phyloP scores from a whole-genome alignment of 2,329 filamentous ascomycete genomes.

The Scedosporium dehoogii region DNA sequence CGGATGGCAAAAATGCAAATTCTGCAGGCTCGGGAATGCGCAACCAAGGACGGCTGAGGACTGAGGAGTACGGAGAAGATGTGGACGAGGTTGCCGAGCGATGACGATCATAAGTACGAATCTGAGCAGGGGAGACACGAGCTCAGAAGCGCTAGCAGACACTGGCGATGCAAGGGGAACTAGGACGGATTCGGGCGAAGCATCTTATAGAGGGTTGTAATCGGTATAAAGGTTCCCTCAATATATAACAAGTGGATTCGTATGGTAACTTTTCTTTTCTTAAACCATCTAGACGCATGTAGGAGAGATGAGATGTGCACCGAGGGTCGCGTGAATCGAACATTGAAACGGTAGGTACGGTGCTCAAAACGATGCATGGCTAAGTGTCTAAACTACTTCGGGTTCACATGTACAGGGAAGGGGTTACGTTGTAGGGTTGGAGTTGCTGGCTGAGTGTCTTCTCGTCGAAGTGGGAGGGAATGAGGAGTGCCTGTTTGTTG shows the following conservation, averaged over 20 bases:
- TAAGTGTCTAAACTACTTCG: background rate
- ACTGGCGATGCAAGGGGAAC: background rate
- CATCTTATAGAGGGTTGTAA: background rate
- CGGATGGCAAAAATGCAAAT: background rate
- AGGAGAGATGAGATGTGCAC: background rate
- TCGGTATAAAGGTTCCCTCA: background rate
- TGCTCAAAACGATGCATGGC: background rate
- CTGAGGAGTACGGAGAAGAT: background rate
- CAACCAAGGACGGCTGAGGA: background rate
- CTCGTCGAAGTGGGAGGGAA: too few species aligned
- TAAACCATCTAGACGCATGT: background rate
- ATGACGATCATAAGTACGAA: background rate
- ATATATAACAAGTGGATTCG: background rate
- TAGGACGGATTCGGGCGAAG: background rate
- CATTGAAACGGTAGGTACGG: background rate
- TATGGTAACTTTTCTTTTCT: background rate
- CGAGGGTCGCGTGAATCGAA: background rate
- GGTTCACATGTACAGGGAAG: too few species aligned
- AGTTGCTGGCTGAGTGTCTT: too few species aligned
- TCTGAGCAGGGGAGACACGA: background rate
- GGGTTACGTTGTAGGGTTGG: too few species aligned
- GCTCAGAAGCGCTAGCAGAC: background rate
- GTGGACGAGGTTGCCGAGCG: background rate
- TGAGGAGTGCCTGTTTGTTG: too few species aligned
- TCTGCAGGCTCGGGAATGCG: background rate